Base-by-base conservation (phyloP, 2,329 filamentous ascomycete genomes). In the Exophiala bonariae region DNA sequence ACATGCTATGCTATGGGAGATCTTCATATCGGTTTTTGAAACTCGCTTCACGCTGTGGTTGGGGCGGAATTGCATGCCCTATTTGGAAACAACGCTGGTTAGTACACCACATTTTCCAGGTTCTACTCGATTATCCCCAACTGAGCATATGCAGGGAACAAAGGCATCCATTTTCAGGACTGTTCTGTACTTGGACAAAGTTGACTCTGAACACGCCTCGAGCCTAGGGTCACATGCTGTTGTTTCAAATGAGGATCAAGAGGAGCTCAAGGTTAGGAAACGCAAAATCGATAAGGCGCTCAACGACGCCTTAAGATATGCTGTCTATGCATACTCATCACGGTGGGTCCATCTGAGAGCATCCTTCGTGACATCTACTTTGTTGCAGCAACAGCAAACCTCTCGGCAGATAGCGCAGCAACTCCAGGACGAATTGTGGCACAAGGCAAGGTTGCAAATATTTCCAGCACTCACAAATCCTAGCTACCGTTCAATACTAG, bases 1-100 rank as follows among this genome's bases (percentile, higher is more conserved):
- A 5, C 41, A 49, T 32, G 34, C 40, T 26, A 17, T 49, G 23
- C 36, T 49, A 10, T 49, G 47, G 35, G 41, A 41, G 28, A 45
- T 41, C 20, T 49, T 45, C 23, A 14, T 45, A 31, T 23, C 33
- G 3, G 14, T 45, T 17, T 49, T 39, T 16, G 47, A 49, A 9
- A 19, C 26, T 13, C 47, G 47, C 4, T 44, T 33, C 36, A 19
- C 41, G 10, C 9, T 49, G n/a, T 49, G 40, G 35, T 28, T 49
- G 1, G 35, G 34, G 16, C 34, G 36, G n/a, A 49, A 41, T 26
- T 49, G 47, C 19, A 35, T 30, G 28, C 47, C 47, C 13, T 49
- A 35, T 16, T 13, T 45, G n/a, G 47, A 41, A 3, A 38, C 35
- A 18, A 35, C 41, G 2, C 13, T 26, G 16, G 45, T 48, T 6